These are phyloP conservation scores for Nicotiana tomentosiformis DNA, from an alignment of 257 asterid genomes.

Conservation along the genomic window DNA sequence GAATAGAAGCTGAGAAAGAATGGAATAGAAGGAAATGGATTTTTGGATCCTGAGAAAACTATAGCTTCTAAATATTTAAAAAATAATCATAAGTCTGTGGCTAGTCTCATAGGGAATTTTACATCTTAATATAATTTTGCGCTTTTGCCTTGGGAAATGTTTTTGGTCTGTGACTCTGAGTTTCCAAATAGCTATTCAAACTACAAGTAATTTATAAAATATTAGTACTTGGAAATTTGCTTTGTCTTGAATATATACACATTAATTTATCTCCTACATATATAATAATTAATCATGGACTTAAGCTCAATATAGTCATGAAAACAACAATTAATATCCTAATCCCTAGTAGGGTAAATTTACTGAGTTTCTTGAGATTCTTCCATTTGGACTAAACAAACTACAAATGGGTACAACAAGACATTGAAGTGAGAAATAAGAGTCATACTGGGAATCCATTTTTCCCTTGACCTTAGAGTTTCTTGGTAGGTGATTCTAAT, in stretches of 20 bases:
- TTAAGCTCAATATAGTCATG: constrained; percentile 6
- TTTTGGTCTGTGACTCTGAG: constrained; percentile 30
- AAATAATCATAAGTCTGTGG: constrained; percentile 10
- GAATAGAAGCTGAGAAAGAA: constrained; percentile 85
- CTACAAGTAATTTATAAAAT: constrained; percentile 12
- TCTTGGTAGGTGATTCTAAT: constrained; percentile 27
- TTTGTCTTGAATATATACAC: constrained; percentile 52
- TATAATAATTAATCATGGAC: constrained; percentile 3
- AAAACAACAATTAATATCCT: constrained; percentile 21
- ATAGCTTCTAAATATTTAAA: constrained; percentile 32
- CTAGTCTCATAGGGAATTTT: constrained; percentile 17
- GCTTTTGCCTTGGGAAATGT: constrained; percentile 54
- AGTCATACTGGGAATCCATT: constrained; percentile 21
- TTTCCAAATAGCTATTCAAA: constrained; percentile 52
- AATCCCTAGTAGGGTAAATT: constrained; percentile 52
- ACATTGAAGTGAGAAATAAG: constrained; percentile 28
- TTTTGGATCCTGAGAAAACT: constrained; percentile 81
- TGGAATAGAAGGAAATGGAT: constrained; percentile 76
- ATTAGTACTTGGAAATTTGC: constrained; percentile 41
- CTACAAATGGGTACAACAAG: constrained; percentile 24
- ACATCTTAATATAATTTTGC: constrained; percentile 36
- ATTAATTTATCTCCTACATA: not conserved
- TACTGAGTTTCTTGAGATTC: constrained; percentile 60
- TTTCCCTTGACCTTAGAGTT: constrained; percentile 47
- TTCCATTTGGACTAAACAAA: constrained; percentile 37